Evolutionary conservation across 1,284 basidiomycete genomes (phyloP).

Genomic region (Anthracocystis walkeri): DNA sequence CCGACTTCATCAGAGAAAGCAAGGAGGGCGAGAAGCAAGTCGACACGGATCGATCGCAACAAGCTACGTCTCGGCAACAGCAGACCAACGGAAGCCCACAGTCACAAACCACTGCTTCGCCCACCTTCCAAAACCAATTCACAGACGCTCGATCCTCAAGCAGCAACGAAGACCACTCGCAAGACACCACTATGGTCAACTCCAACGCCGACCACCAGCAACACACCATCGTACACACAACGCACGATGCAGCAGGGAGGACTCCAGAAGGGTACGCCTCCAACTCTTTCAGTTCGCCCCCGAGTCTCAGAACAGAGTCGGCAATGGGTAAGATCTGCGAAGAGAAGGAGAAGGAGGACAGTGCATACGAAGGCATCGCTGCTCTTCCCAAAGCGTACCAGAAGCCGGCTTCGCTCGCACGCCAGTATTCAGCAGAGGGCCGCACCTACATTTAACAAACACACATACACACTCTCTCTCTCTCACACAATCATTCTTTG

Average conservation of each 20-base stretch:
- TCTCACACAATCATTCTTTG: too few species aligned
- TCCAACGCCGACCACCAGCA: conserved; percentile 9
- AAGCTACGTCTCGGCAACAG: conserved; percentile 3
- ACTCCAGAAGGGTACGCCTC: conserved; percentile 28
- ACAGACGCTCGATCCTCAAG: background rate
- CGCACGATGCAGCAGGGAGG: background rate
- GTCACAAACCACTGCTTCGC: background rate
- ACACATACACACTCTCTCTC: too few species aligned
- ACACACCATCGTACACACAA: conserved; percentile 8
- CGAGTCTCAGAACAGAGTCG: background rate
- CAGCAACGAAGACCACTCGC: conserved; percentile 1
- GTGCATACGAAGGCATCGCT: conserved; percentile 1
- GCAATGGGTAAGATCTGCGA: conserved; percentile 4
- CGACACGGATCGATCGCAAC: background rate
- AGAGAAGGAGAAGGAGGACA: conserved; percentile 16
- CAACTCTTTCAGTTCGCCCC: conserved; percentile 4
- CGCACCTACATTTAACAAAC: too few species aligned
- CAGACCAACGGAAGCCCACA: background rate
- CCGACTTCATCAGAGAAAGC: conserved; percentile 38
- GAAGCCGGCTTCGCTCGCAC: conserved; percentile 1
- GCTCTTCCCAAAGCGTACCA: conserved; percentile 19
- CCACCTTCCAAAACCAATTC: conserved; percentile 3
- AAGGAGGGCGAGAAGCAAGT: background rate
- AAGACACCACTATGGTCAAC: conserved; percentile 26
- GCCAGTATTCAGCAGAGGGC: too few species aligned